phyloP scores from a whole-genome alignment of 352 stramenopile genomes.

The Phytophthora multivora region DNA sequence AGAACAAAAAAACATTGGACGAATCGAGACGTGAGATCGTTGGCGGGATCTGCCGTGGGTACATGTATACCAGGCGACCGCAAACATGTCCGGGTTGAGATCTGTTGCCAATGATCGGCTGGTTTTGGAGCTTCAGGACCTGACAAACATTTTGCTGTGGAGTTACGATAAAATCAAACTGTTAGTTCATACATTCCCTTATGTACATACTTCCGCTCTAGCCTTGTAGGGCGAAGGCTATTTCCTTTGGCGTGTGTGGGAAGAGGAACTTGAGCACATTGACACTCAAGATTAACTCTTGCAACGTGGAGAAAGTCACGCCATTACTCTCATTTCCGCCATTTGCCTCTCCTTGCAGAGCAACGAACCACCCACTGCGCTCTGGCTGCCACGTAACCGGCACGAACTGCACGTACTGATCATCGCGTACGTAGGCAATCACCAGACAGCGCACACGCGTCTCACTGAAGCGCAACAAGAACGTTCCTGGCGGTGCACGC shows the following conservation, averaged over 20 bases:
- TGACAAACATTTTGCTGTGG: too few relatives aligned
- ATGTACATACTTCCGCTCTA: slow-evolving; percentile 6
- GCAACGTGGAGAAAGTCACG: slow-evolving; percentile 64
- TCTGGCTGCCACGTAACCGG: slow-evolving; percentile 61
- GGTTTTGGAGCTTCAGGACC: too few relatives aligned
- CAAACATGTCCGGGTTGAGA: neutral
- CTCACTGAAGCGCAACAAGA: slow-evolving; percentile 83
- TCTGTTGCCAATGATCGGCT: too few relatives aligned
- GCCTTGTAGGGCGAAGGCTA: slow-evolving; percentile 48
- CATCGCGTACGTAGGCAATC: slow-evolving; percentile 70
- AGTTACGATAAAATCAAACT: too few relatives aligned
- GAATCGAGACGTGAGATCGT: neutral
- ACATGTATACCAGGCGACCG: neutral
- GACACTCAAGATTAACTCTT: slow-evolving; percentile 79
- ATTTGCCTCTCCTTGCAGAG: slow-evolving; percentile 48
- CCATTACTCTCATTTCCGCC: slow-evolving; percentile 26
- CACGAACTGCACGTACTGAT: slow-evolving; percentile 75
- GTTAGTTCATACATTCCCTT: too few relatives aligned
- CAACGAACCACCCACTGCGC: slow-evolving; percentile 58
- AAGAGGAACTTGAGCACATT: slow-evolving; percentile 83
- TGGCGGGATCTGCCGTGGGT: neutral
- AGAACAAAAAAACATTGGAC: neutral
- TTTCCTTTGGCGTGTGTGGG: slow-evolving; percentile 76
- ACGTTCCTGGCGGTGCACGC: slow-evolving; percentile 68
- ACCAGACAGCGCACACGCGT: slow-evolving; percentile 68